Base-by-base conservation (phyloP, 2,329 filamentous ascomycete species). In the Emmonsiellopsis sp. region DNA sequence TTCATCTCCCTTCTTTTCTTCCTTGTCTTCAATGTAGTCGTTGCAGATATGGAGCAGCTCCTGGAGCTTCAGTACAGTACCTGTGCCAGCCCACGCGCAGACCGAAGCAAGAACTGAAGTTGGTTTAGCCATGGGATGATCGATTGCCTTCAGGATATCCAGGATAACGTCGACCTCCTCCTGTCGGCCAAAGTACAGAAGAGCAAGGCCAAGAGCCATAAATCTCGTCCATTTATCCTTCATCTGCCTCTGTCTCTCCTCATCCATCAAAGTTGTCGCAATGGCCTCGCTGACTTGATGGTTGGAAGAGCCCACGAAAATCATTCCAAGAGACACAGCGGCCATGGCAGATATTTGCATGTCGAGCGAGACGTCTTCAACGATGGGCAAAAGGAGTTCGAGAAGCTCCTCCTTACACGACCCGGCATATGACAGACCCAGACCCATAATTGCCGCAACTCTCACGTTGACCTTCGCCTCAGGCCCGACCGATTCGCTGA, bases 201-300 rank as follows among this genome's bases (percentile, higher is more conserved):
- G 80, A 1, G 92, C 93, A 58, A 98, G 80, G 59, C 93, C 93
- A 42, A 98, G 84, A 16, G 89, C 91, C 76, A 98, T 86, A 75
- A 98, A 98, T 15, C 93, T 85, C 34, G 91, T 93, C 93, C 93
- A 98, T 74, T 97, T 98, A 73, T 97, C 89, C 62, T 94, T 96
- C 56, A 98, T 77, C 69, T 95, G 91, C 65, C 82, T 85, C 73
- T 87, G 86, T 54, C 91, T 84, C 56, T 97, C 92, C 55, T 97
- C 92, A 61, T 98, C 93, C 71, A 98, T 82, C 62, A 98, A 78
- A 0, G 92, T 95, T 53, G 87, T 89, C 52, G 97, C 85, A 62
- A 98, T 93, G 8, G 91, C 86, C 72, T 95, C 89, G 59, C 87
- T 93, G 56, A 97, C 86, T 62, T 95, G 89, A 37, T 90, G 82